Base-by-base conservation (phyloP, 202 grass and related monocot species). In the Panicum virgatum region DNA sequence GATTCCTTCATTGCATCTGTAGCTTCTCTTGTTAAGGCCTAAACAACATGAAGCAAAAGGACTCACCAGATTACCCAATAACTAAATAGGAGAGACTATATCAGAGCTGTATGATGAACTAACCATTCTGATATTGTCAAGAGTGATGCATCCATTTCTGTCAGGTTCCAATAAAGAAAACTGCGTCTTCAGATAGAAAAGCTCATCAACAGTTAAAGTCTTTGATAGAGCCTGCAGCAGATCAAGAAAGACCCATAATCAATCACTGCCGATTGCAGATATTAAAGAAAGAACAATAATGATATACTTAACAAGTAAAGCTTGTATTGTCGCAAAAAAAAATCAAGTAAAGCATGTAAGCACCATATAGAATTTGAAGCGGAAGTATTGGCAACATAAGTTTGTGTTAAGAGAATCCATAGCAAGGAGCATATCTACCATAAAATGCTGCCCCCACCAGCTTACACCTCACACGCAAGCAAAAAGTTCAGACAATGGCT, bases 1-100 rank as follows among this genome's bases (percentile, higher is more conserved):
- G 89, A 88, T 83, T 94, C 92, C 85, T 88, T 94, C 92, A 94
- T 92, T 18, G 85, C 92, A 86, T 94, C 81, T 20, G 92, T 92
- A 72, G 89, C 87, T 78, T 94, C 90, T 90, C 90, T 88, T 62
- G 83, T 86, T 39, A 92, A 84, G 37, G 78, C 85, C 92, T 94
- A 86, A 80, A 66, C 34, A 80, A 25, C 34, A 45, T 25, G 40
- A 45, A 51, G 44, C 14, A 77, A 47, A 7, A 75, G 19, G 6
- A 71, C 51, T 86, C 60, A 86, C 12, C 7, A 73, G 53, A 9
- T 47, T 68, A 47, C 70, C 19, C 54, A 48, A 48, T 79, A 68
- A n/a, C n/a, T 18, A 37, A 48, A 69, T 16, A 29, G 61, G 45
- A 59, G 1, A 72, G 57, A 27, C 34, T 51, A 47, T 69, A 70